Evolutionary conservation across 2,329 filamentous ascomycete species (phyloP).

Genomic region (Fusarium anguioides): DNA sequence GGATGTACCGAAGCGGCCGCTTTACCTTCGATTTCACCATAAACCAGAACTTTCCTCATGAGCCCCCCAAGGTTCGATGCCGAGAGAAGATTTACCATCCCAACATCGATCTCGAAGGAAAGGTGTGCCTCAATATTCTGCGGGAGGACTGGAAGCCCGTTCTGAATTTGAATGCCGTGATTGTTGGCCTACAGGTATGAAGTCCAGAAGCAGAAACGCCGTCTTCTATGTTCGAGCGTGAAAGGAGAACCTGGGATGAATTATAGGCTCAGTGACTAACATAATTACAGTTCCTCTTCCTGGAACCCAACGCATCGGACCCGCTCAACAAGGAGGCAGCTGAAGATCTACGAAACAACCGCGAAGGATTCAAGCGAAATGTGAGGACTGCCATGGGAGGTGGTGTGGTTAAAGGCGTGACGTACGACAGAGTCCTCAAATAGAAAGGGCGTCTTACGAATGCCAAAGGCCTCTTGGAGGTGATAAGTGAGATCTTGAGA

Average conservation of each 20-base stretch:
- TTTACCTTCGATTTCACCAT: conserved; percentile 95
- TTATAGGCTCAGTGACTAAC: conserved; percentile 36
- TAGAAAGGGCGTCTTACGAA: conserved; percentile 49
- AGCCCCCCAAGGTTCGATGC: conserved; percentile 97
- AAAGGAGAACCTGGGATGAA: neutral
- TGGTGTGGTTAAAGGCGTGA: conserved; percentile 75
- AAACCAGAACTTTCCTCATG: conserved; percentile 95
- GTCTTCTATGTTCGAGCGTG: neutral
- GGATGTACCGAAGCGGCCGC: conserved; percentile 85
- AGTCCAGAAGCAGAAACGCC: neutral
- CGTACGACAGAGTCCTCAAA: conserved; percentile 83
- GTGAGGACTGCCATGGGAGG: conserved; percentile 87
- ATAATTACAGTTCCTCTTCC: conserved; percentile 82
- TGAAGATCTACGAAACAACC: conserved; percentile 86
- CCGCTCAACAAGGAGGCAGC: conserved; percentile 99
- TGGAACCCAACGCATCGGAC: conserved; percentile 96
- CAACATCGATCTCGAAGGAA: conserved; percentile 97
- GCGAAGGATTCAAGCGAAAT: conserved; percentile 92
- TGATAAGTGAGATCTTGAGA: conserved; percentile 10
- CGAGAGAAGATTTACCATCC: conserved; percentile 99
- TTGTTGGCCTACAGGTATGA: conserved; percentile 86
- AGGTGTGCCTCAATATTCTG: conserved; percentile 97
- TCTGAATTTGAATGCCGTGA: conserved; percentile 94
- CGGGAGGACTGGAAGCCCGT: conserved; percentile 99
- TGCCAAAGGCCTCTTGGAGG: conserved; percentile 14